Evolutionary conservation across 2,329 filamentous ascomycete species (phyloP).

Genomic region (Penicillium sp.): DNA sequence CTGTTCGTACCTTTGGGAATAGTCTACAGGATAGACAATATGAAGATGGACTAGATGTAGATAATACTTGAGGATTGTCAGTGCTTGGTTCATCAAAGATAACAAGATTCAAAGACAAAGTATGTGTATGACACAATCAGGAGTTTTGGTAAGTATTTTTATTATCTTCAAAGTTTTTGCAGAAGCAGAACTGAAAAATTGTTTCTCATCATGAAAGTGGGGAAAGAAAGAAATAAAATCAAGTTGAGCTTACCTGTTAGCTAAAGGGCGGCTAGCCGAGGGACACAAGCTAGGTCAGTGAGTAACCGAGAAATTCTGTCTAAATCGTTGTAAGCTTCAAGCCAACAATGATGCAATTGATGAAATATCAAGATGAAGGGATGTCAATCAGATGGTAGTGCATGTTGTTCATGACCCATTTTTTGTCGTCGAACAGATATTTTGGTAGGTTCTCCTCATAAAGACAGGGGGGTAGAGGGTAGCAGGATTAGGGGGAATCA

Average conservation of each 20-base stretch:
- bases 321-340: constrained; percentile 19
- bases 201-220: constrained; percentile 33
- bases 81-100: constrained; percentile 11
- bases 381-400: constrained; percentile 58
- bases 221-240: constrained; percentile 3
- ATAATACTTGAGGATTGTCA: constrained; percentile 19
- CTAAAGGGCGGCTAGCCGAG: neutral
- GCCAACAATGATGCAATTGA: neutral
- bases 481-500: neutral
- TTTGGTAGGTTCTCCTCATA: constrained; percentile 56
- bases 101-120: constrained; percentile 12
- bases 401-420: constrained; percentile 62
- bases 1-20: constrained; percentile 24
- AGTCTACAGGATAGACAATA: neutral
- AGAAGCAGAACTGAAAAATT: constrained; percentile 64
- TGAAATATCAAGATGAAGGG: constrained; percentile 5
- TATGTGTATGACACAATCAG: constrained; percentile 39
- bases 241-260: constrained; percentile 12
- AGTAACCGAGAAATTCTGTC: constrained; percentile 4
- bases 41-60: constrained; percentile 7
- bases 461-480: constrained; percentile 19
- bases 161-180: constrained; percentile 59
- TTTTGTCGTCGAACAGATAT: constrained; percentile 53
- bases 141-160: constrained; percentile 59
- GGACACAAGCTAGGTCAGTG: neutral